A percentile compares a stretch with the other conserved stretches of the same genome.
Conservation (phyloP, 768 basidiomycete species). For the Cystobasidium ongulense region DNA sequence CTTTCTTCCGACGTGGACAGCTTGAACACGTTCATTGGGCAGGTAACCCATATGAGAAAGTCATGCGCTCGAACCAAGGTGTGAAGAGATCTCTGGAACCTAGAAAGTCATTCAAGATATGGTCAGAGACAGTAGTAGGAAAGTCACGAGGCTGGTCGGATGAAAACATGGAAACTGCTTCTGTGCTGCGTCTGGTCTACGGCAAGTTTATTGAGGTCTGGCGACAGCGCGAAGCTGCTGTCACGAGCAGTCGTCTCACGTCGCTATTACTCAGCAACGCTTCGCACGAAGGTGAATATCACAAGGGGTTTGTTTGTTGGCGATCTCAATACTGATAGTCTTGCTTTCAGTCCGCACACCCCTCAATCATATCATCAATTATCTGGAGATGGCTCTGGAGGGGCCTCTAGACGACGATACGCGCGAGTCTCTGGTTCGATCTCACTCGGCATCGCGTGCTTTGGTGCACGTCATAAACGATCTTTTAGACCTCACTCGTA, state of each 20-base stretch:
- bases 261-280: constrained; percentile 70
- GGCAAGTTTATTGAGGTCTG: constrained; percentile 80
- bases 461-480: constrained; percentile 77
- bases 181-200: constrained; percentile 66
- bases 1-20: constrained; percentile 69
- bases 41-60: constrained; percentile 59
- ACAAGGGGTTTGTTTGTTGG: constrained; percentile 10
- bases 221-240: constrained; percentile 68
- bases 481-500: constrained; percentile 67
- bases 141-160: constrained; percentile 66
- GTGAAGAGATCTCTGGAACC: constrained; percentile 55
- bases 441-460: constrained; percentile 68
- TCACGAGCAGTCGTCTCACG: constrained; percentile 64
- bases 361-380: constrained; percentile 76
- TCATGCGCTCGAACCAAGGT: constrained; percentile 35
- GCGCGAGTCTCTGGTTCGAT: constrained; percentile 61
- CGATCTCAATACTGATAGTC: not conserved
- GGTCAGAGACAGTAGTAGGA: constrained; percentile 66
- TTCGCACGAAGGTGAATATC: constrained; percentile 61
- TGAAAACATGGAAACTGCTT: constrained; percentile 70
- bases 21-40: constrained; percentile 65
- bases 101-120: constrained; percentile 67
- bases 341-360: constrained; percentile 59
- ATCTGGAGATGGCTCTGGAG: constrained; percentile 70
- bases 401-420: constrained; percentile 65